Evolutionary conservation across 2,329 filamentous ascomycete genomes (phyloP), one percentile per base, ranked within the genome.

Genomic region (Trichoderma pleuroti): DNA sequence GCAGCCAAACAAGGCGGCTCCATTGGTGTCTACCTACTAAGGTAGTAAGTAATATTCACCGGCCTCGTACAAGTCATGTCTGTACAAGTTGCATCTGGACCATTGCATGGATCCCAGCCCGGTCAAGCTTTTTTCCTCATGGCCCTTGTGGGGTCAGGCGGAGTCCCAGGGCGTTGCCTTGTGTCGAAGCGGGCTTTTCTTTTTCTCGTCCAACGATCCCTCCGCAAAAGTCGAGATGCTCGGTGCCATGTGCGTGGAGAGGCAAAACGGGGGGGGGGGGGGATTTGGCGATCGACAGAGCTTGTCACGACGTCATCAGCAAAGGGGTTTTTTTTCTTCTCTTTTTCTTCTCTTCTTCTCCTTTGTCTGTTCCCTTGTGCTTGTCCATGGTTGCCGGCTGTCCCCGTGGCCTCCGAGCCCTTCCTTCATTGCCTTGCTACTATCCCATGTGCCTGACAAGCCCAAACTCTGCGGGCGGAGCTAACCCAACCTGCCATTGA

Each of bases 221-320:
- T 71, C 69, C 69, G 69, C 69, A 71, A 71, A 70, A 54, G 28
- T 67, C 32, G 60, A 67, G 69, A 71, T 71, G 62, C 39, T 71
- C 42, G 62, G 21, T 67, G 54, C 54, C 69, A 46, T 63, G 54
- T 28, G 60, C 60, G 54, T 70, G 39, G 42, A 70, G 39, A 56
- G 67, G 67, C 30, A 36, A 56, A 46, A 16, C 30, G 63, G 62
- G 61, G 52, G 14, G 16, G 46, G 63, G 62, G 61, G 52, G 14
- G 9, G 14, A 12, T 70, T 70, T 36, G 21, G 61, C 26, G 68
- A 70, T 70, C 68, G 68, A 66, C 42, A 34, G 61, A 70, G 68
- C 39, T n/a, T 54, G 42, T 14, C 10, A 14, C 26, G 32, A 39
- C 63, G 63, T 66, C 63, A 66, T 34, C 46, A 28, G 32, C 34